Evolutionary conservation across 2,329 filamentous ascomycete species (phyloP), one percentile per base, ranked within the genome.

Genomic region (Aspergillus phoenicis): DNA sequence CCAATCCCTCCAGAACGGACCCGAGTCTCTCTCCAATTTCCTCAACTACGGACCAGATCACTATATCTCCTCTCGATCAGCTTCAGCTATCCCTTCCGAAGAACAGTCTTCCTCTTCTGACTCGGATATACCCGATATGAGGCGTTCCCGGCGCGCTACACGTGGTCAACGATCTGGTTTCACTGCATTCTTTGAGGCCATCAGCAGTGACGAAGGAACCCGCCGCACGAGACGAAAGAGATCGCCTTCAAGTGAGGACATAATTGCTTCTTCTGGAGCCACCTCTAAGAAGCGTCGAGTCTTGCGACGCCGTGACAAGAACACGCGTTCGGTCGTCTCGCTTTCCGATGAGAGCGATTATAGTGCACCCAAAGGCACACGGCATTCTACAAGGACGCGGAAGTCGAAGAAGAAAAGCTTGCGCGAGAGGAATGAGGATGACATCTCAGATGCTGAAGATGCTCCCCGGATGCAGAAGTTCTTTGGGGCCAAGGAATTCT

Each of bases 401-500:
- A 71, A 67, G 22, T 57, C 62, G 4, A 53, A 69, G 6, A 68
- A 69, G 22, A 76, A 70, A 45, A 82, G 71, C 58, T 78, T 85
- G 73, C 76, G 71, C 57, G 84, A 85, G 57, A 62, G 70, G 48
- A 57, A 68, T 36, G 74, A 78, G 60, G 70, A 76, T 45, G 71
- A 76, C 15, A 71, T 73, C 39, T 77, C 76, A 4, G 75, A 78
- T 55, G 68, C 71, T 26, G 77, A 77, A 57, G 80, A 10, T 81
- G 85, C 1, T 87, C 88, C 65, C 5, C 70, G 62, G 30, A 62
- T 67, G 15, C 68, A 70, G 45, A 77, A 71, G 59, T 77, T 74
- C 78, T 78, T 85, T 11, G 87, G 87, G 13, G 84, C 93, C 24
- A 89, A 87, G 65, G 95, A 98, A 73, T 75, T 85, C 5, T 98